These are phyloP conservation scores for Fragaria ananassa DNA, from an alignment of 306 rosid species.

Conservation along the genomic window DNA sequence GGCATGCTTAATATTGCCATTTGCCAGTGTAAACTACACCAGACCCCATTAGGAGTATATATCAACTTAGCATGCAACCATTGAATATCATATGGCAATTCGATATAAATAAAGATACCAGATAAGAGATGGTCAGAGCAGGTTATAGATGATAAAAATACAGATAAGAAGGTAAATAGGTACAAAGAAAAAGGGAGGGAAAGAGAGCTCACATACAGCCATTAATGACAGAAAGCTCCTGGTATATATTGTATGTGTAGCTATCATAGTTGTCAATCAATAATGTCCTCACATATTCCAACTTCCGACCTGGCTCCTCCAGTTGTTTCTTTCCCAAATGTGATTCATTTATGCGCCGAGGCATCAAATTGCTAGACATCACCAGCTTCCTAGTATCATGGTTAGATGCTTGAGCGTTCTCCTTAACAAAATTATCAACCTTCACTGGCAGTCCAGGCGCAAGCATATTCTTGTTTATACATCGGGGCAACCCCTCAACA, in stretches of 20 bases:
- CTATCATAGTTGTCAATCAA: conserved; percentile 98
- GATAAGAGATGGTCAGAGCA: not conserved
- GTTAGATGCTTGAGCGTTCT: conserved; percentile 25
- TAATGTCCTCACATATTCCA: conserved; percentile 70
- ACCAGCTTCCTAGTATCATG: conserved; percentile 31
- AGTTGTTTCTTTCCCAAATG: conserved; percentile 34
- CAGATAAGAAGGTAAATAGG: not conserved
- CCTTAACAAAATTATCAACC: conserved; percentile 39
- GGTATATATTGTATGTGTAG: conserved; percentile 94
- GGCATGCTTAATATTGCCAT: not conserved
- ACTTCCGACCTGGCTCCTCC: conserved; percentile 38
- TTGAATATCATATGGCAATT: not conserved
- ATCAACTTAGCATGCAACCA: not conserved
- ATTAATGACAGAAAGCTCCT: conserved; percentile 82
- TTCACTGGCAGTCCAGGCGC: conserved; percentile 32
- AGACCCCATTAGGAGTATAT: not conserved
- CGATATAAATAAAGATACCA: not conserved
- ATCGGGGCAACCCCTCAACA: conserved; percentile 35
- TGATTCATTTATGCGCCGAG: conserved; percentile 52
- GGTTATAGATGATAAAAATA: not conserved
- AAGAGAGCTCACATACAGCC: conserved; percentile 56
- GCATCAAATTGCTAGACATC: conserved; percentile 49
- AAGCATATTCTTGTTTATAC: conserved; percentile 27
- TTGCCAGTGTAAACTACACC: not conserved
- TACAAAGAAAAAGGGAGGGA: conserved; percentile 5